A percentile compares a stretch with the other conserved stretches of the same genome.
Conservation (phyloP, 2,329 filamentous ascomycete species). For the Clathrospora elynae region DNA sequence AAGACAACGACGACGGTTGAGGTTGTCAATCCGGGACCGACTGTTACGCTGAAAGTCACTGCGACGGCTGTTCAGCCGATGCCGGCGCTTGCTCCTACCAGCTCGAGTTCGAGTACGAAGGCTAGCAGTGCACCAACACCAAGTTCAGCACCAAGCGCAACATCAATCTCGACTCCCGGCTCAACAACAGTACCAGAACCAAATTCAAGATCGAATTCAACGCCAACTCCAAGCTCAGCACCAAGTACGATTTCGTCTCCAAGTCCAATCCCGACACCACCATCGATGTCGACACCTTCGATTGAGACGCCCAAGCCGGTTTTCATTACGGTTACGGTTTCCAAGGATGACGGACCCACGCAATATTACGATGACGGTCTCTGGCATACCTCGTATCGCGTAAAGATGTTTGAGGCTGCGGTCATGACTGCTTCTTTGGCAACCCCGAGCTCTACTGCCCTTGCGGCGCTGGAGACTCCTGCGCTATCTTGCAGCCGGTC, state of each 20-base stretch:
- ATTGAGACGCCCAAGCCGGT: conserved; percentile 29
- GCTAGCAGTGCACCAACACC: conserved; percentile 12
- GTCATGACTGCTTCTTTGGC: conserved; percentile 10
- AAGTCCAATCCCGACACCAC: conserved; percentile 18
- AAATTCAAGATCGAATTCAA: conserved; percentile 1
- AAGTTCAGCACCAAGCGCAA: conserved; percentile 5
- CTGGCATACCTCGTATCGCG: conserved; percentile 52
- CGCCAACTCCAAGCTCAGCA: conserved; percentile 19
- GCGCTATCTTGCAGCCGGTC: conserved; percentile 15
- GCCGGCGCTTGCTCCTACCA: conserved; percentile 18
- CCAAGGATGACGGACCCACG: conserved; percentile 33
- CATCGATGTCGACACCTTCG: conserved; percentile 20
- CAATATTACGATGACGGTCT: conserved; percentile 53
- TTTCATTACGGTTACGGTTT: conserved; percentile 39
- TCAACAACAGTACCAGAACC: conserved; percentile 6
- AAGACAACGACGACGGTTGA: conserved; percentile 36
- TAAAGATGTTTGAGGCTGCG: conserved; percentile 40
- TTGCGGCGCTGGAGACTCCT: conserved; percentile 13
- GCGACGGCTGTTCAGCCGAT: conserved; percentile 20
- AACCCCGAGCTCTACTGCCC: conserved; percentile 8
- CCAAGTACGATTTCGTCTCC: conserved; percentile 36
- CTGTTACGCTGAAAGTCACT: conserved; percentile 34
- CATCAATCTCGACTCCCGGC: not conserved
- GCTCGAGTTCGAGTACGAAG: conserved; percentile 17
- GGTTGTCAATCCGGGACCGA: conserved; percentile 29